Conservation (phyloP, 768 basidiomycete species). For the Mycena floridula region DNA sequence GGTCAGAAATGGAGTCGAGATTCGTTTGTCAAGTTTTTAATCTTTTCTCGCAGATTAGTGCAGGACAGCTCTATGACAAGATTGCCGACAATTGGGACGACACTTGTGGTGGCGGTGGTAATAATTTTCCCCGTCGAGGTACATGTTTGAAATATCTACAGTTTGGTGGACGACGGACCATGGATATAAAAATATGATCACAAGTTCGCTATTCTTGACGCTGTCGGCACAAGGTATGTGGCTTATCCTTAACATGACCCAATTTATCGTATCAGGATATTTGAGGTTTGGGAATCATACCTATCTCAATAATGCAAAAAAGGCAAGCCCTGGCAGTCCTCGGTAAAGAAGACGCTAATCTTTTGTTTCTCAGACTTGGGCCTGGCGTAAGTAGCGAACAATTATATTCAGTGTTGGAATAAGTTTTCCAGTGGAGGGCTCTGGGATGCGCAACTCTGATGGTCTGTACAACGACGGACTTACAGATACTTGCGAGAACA, state of each 20-base stretch:
- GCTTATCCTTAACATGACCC: too few species aligned
- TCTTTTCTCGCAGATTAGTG: constrained; percentile 32
- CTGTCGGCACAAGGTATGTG: too few species aligned
- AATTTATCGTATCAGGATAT: too few species aligned
- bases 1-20: constrained; percentile 7
- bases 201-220: constrained; percentile 50
- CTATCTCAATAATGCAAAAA: constrained; percentile 44
- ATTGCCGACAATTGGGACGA: constrained; percentile 46
- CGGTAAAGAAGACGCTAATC: too few species aligned
- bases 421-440: constrained; percentile 11
- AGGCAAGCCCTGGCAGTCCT: too few species aligned
- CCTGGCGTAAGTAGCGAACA: constrained; percentile 27
- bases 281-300: constrained; percentile 27
- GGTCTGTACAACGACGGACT: constrained; percentile 21
- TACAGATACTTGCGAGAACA: constrained; percentile 13
- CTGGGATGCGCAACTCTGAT: constrained; percentile 21
- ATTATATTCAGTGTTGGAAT: background rate
- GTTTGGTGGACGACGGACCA: constrained; percentile 55
- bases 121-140: too few species aligned
- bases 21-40: too few species aligned
- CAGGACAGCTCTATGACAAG: constrained; percentile 42
- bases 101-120: constrained; percentile 47
- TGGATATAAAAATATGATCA: constrained; percentile 56
- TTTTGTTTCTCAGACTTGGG: too few species aligned
- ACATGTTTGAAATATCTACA: too few species aligned